Evolutionary conservation across 371 early-diverging fungal species (phyloP).

Genomic region (Entomophthora muscae): DNA sequence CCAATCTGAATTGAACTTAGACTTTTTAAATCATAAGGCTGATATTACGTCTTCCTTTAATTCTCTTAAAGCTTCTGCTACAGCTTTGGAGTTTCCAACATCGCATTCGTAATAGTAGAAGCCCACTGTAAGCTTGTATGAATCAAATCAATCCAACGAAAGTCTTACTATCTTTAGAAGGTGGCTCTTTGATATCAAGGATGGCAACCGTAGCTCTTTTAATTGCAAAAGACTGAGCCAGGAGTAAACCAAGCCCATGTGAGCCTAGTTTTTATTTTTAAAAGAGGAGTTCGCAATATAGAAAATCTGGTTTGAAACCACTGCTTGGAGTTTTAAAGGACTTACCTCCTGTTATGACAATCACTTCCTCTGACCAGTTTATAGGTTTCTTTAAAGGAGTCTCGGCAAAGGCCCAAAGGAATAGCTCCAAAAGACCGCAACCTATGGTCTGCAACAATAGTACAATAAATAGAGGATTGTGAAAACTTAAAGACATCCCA

Average conservation of each 20-base stretch:
- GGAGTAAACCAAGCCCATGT: not conserved
- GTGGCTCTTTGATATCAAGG: slow-evolving; percentile 4
- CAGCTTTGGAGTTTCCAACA: not conserved
- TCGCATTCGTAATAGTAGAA: slow-evolving; percentile 5
- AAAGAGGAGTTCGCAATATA: too few species aligned
- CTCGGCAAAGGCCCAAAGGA: not conserved
- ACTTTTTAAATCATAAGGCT: too few species aligned
- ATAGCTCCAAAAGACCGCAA: not conserved
- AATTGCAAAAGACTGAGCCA: slow-evolving; percentile 1
- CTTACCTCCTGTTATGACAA: slow-evolving; percentile 9
- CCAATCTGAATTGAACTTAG: too few species aligned
- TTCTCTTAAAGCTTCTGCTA: slow-evolving; percentile 1
- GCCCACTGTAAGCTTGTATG: not conserved
- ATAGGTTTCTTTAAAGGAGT: not conserved
- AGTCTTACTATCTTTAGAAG: not conserved
- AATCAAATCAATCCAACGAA: too few species aligned
- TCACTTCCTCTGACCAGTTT: not conserved
- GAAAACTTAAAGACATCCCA: not conserved
- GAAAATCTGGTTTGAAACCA: too few species aligned
- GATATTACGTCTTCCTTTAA: slow-evolving; percentile 1
- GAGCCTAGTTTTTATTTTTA: too few species aligned
- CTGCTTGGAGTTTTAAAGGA: too few species aligned
- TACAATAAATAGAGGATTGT: not conserved
- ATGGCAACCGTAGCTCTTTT: slow-evolving; percentile 1
- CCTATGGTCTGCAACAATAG: not conserved